Conservation (phyloP, 129 eudicot species). For the Pulicaria dysenterica region DNA sequence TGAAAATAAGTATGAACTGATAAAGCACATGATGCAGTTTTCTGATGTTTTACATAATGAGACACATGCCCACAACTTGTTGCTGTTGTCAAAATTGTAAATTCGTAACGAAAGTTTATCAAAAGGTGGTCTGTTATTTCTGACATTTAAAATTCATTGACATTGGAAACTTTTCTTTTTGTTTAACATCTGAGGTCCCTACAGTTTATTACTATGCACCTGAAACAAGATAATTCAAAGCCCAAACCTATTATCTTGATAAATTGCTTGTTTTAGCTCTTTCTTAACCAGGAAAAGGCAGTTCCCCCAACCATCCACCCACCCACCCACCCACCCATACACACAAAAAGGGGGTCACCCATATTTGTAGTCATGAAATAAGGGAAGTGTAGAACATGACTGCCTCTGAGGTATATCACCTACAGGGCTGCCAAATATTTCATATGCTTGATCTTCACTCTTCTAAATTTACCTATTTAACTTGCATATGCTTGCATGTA, state of each 20-base stretch:
- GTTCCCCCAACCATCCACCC: too few relatives aligned
- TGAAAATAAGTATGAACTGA: background rate
- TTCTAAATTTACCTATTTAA: background rate
- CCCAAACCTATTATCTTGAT: background rate
- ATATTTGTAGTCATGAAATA: too few relatives aligned
- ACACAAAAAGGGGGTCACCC: too few relatives aligned
- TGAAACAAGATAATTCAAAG: conserved; percentile 7
- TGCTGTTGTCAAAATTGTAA: background rate
- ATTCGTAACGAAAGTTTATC: background rate
- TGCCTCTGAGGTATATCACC: background rate
- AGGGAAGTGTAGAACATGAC: background rate
- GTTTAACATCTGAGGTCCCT: background rate
- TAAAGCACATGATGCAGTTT: conserved; percentile 7
- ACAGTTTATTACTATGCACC: conserved; percentile 7
- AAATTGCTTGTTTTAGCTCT: background rate
- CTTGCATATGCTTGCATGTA: conserved; percentile 13
- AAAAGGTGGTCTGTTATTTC: background rate
- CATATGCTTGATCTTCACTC: conserved; percentile 14
- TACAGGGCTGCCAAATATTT: conserved; percentile 15
- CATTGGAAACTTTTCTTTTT: conserved; percentile 3
- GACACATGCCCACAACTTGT: conserved; percentile 15
- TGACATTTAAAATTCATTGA: background rate
- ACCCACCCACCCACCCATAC: too few relatives aligned
- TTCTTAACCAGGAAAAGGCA: conserved; percentile 9
- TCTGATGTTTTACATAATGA: background rate